Base-by-base conservation (phyloP, 306 rosid genomes). In the Cucumis melo region DNA sequence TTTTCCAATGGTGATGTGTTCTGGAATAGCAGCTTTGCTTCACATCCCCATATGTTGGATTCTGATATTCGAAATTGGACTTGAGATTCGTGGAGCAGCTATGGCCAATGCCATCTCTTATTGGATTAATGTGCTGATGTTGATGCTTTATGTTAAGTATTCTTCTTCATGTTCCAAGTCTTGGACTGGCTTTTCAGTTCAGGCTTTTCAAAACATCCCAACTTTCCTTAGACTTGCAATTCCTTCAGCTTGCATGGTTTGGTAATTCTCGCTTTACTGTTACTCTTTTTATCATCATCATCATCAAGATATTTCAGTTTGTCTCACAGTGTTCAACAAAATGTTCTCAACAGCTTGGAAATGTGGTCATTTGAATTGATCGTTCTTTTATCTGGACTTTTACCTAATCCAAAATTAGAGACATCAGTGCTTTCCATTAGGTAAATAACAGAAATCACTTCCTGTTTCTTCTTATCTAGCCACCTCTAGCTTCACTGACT, bases 111-210 rank as follows among this genome's bases (percentile, higher is more conserved):
- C 88, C 56, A 65, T 93, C 34, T 91, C 98, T 34, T 78, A 68
- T 78, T 93, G 96, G 97, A 70, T 88, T 80, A 88, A 80, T 65
- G 81, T 81, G 14, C 1, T 89, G 2, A 6, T 89, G 13, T 54
- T 91, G 12, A 88, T 80, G 38, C 81, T 91, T 68, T 89, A 89
- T 79, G 80, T 88, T 41, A 83, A 76, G 74, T 72, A 82, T 78
- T 91, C 93, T 59, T 73, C 97, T 75, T 81, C 87, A 14, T 89
- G 93, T 70, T 66, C 81, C 7, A 77, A 51, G 50, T 83, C 91
- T 71, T 93, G 98, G 98, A 88, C 87, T 14, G 95, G 92, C 51
- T 87, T 93, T 78, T 89, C 93, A 5, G 77, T 51, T 71, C 85
- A 88, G 56, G 80, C 97, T 23, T 82, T 91, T 12, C 84, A 78